phyloP scores from a whole-genome alignment of 257 asterid species.

The Lantana camara region DNA sequence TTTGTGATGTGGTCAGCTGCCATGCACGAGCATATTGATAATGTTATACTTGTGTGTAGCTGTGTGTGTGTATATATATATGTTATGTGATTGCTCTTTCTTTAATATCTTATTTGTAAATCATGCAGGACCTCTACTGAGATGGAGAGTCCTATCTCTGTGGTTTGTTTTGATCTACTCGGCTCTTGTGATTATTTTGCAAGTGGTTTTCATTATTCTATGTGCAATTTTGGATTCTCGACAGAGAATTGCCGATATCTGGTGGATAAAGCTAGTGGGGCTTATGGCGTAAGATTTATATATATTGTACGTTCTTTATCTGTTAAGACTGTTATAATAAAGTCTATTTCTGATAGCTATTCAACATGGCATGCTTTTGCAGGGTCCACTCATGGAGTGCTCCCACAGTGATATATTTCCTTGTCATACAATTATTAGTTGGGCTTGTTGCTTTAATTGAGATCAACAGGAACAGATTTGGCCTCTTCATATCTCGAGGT shows the following conservation, averaged over 20 bases:
- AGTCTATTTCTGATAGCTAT: slow-evolving; percentile 22
- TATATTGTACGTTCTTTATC: slow-evolving; percentile 25
- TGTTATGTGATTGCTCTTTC: slow-evolving; percentile 19
- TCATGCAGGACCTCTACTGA: slow-evolving; percentile 65
- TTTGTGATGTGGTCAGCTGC: slow-evolving; percentile 4
- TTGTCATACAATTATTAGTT: slow-evolving; percentile 57
- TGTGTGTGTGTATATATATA: too few species aligned
- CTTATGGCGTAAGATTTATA: slow-evolving; percentile 64
- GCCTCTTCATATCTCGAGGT: slow-evolving; percentile 51
- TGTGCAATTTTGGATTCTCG: slow-evolving; percentile 52
- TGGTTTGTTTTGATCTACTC: slow-evolving; percentile 73
- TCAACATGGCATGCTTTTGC: slow-evolving; percentile 44
- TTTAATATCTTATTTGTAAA: slow-evolving; percentile 12
- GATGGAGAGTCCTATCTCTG: slow-evolving; percentile 55
- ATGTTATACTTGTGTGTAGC: not conserved
- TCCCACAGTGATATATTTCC: slow-evolving; percentile 63
- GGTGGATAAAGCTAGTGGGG: slow-evolving; percentile 87
- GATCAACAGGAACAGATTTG: slow-evolving; percentile 57
- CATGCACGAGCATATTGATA: not conserved
- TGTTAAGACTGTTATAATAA: not conserved
- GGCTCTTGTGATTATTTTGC: slow-evolving; percentile 53
- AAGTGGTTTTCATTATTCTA: slow-evolving; percentile 59
- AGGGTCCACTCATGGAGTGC: slow-evolving; percentile 78
- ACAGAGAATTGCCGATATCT: slow-evolving; percentile 53
- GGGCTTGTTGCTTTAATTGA: slow-evolving; percentile 66